Evolutionary conservation across 768 basidiomycete genomes (phyloP).

Genomic region (Leccinum truebloodii): DNA sequence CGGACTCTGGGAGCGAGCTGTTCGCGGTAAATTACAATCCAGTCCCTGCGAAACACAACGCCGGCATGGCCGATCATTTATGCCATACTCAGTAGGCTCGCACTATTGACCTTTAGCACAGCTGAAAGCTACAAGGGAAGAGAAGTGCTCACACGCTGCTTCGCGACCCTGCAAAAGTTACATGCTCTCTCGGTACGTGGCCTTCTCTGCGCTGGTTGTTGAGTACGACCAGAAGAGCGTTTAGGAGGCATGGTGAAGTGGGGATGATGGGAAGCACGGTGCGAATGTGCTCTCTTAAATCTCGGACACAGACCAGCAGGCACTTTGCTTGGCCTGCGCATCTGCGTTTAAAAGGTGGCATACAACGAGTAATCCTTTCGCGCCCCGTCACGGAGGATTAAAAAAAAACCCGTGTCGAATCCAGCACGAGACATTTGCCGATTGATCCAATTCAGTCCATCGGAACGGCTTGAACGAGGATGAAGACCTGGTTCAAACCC

Average conservation of each 20-base stretch:
- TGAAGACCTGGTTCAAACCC: slow-evolving; percentile 9
- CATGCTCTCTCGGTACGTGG: slow-evolving; percentile 20
- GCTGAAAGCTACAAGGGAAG: not conserved
- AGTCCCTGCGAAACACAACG: slow-evolving; percentile 20
- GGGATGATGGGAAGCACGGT: slow-evolving; percentile 11
- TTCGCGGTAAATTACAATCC: slow-evolving; percentile 16
- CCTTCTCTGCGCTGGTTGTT: slow-evolving; percentile 16
- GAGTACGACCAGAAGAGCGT: slow-evolving; percentile 9
- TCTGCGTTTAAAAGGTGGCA: slow-evolving; percentile 12
- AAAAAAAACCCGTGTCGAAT: slow-evolving; percentile 5
- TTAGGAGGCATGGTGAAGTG: slow-evolving; percentile 16
- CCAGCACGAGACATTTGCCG: slow-evolving; percentile 16
- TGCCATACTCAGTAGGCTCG: slow-evolving; percentile 17
- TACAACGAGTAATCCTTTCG: slow-evolving; percentile 8
- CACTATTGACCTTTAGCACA: slow-evolving; percentile 20
- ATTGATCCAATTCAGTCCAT: slow-evolving; percentile 18
- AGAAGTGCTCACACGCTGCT: slow-evolving; percentile 18
- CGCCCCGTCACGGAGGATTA: slow-evolving; percentile 11
- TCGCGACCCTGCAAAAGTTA: slow-evolving; percentile 20
- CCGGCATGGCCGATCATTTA: slow-evolving; percentile 20
- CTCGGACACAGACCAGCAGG: slow-evolving; percentile 9
- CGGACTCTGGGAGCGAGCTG: slow-evolving; percentile 26
- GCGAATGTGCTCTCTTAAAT: slow-evolving; percentile 20
- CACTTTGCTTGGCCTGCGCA: slow-evolving; percentile 10
- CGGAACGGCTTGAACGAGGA: slow-evolving; percentile 16